Percentiles rank a stretch among this genome's conserved stretches.
Evolutionary conservation across 169 alveolate genomes (phyloP).

Genomic region (Theileria orientalis): DNA sequence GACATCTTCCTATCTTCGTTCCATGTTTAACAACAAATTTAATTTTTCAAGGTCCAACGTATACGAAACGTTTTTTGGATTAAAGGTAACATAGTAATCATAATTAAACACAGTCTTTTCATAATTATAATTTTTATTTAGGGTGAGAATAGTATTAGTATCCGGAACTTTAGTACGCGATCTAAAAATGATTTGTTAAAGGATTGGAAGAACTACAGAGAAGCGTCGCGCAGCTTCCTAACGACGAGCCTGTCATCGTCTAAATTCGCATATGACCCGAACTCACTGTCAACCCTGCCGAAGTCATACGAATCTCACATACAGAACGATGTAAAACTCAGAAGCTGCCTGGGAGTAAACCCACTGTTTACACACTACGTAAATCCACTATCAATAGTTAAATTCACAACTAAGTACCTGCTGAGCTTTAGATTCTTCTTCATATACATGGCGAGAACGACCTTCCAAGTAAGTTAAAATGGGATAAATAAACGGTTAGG

Average conservation of each 20-base stretch:
- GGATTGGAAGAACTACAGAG: constrained; percentile 48
- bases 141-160: constrained; percentile 1
- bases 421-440: constrained; percentile 79
- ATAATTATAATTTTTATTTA: not conserved
- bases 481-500: constrained; percentile 57
- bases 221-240: not conserved
- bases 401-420: constrained; percentile 75
- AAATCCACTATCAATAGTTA: constrained; percentile 70
- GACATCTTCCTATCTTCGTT: constrained; percentile 1
- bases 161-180: constrained; percentile 18
- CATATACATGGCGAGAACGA: constrained; percentile 85
- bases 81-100: constrained; percentile 6
- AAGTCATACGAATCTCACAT: constrained; percentile 36
- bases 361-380: constrained; percentile 64
- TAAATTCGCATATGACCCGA: constrained; percentile 36
- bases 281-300: constrained; percentile 36
- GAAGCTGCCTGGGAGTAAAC: constrained; percentile 33
- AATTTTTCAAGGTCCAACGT: constrained; percentile 4
- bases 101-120: not conserved
- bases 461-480: constrained; percentile 79
- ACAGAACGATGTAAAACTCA: not conserved
- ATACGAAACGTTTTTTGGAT: constrained; percentile 7
- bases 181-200: not conserved
- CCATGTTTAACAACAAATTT: not conserved
- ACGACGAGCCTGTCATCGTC: not conserved